phyloP scores from a whole-genome alignment of 2,329 filamentous ascomycete species.

The Phialemonium atrogriseum region DNA sequence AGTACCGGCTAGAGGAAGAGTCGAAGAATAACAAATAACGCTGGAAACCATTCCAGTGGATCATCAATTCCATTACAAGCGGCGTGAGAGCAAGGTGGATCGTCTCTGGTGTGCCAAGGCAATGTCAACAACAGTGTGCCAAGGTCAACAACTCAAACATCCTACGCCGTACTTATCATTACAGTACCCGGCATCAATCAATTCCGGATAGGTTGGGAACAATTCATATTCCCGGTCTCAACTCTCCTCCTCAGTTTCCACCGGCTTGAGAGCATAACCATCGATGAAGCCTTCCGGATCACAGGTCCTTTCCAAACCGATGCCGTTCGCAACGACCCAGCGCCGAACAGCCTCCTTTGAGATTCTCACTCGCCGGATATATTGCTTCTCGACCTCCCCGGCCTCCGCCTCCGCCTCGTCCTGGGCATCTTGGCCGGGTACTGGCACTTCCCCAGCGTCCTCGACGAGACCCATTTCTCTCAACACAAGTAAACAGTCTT shows the following conservation, averaged over 20 bases:
- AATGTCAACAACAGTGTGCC: too few relatives aligned
- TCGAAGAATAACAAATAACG: too few relatives aligned
- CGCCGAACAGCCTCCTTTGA: constrained; percentile 50
- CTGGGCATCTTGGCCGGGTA: constrained; percentile 21
- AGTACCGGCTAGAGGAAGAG: too few relatives aligned
- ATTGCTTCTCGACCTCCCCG: constrained; percentile 17
- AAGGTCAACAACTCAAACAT: too few relatives aligned
- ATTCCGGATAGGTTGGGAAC: too few relatives aligned
- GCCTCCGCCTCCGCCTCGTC: constrained; percentile 8
- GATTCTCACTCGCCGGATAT: constrained; percentile 39
- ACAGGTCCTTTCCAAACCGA: constrained; percentile 58
- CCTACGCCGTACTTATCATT: too few relatives aligned
- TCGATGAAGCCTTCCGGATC: constrained; percentile 68
- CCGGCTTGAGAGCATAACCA: constrained; percentile 47
- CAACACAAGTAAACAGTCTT: constrained; percentile 73
- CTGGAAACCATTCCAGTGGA: too few relatives aligned
- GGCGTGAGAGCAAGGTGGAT: too few relatives aligned
- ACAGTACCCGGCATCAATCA: too few relatives aligned
- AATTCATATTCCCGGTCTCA: too few relatives aligned
- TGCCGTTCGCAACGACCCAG: constrained; percentile 57
- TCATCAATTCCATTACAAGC: too few relatives aligned
- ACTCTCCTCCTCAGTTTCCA: constrained; percentile 25
- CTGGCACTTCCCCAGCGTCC: constrained; percentile 42
- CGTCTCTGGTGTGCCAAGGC: too few relatives aligned
- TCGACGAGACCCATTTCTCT: constrained; percentile 70